A percentile compares a stretch with the other conserved stretches of the same genome.
These are phyloP conservation scores for Termitomyces sp. DNA, from an alignment of 768 basidiomycete species.

Conservation along the genomic window DNA sequence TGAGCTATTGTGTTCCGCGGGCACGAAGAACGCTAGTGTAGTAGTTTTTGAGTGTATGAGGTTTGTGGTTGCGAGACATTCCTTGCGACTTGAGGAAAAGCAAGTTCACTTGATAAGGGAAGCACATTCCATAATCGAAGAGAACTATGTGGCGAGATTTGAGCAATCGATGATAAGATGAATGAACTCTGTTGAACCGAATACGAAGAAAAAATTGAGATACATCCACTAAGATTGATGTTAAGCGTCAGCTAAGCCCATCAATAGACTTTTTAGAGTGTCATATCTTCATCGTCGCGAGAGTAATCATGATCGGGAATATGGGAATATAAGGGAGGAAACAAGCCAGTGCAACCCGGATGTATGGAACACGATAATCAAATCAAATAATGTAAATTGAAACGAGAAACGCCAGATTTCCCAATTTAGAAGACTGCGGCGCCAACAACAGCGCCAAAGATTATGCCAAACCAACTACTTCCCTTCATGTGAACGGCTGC, in stretches of 20 bases:
- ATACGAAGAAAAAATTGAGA: background rate
- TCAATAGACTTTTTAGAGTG: background rate
- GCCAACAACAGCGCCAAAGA: slow-evolving; percentile 29
- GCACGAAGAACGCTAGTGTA: slow-evolving; percentile 37
- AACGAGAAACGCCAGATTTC: slow-evolving; percentile 1
- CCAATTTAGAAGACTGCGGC: slow-evolving; percentile 28
- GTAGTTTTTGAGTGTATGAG: slow-evolving; percentile 84
- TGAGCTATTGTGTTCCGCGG: slow-evolving; percentile 64
- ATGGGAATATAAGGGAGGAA: background rate
- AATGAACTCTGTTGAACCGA: background rate
- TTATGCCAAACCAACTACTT: slow-evolving; percentile 27
- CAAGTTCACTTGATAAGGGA: no score
- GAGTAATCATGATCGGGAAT: background rate
- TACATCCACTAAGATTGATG: background rate
- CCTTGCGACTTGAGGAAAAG: no score
- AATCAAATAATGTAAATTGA: background rate
- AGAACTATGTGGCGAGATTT: background rate
- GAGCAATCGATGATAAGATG: no score
- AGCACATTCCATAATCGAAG: no score
- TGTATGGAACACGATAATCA: no score
- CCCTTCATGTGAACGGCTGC: slow-evolving; percentile 22
- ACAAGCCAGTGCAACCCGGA: background rate
- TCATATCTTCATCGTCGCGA: background rate
- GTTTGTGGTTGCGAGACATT: slow-evolving; percentile 21
- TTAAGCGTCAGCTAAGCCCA: background rate